Conservation (phyloP, 495 filamentous ascomycete species). For the Neurospora tetrasperma region DNA sequence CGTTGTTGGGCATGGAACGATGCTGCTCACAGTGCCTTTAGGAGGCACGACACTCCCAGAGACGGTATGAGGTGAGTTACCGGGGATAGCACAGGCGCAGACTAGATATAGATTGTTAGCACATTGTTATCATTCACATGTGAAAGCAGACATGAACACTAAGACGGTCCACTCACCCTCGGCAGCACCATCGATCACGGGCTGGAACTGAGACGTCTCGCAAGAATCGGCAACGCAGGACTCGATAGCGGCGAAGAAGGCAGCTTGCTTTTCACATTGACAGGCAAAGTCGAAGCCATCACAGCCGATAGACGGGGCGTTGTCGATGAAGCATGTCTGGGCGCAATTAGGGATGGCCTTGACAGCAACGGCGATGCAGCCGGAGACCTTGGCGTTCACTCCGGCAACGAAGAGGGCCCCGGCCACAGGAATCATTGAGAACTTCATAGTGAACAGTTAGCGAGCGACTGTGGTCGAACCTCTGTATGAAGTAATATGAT, state of each 20-base stretch:
- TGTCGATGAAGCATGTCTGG: conserved; percentile 21
- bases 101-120: conserved; percentile 4
- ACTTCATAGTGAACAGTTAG: conserved; percentile 6
- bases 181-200: conserved; percentile 19
- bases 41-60: neutral
- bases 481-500: neutral
- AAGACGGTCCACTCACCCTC: conserved; percentile 6
- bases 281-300: conserved; percentile 21
- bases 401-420: neutral
- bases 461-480: neutral
- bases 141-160: neutral
- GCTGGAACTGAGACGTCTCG: conserved; percentile 10
- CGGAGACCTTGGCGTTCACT: conserved; percentile 1
- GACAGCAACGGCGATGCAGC: conserved; percentile 19
- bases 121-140: conserved; percentile 1
- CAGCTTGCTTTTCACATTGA: conserved; percentile 21
- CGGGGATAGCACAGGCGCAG: neutral
- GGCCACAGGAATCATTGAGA: conserved; percentile 3
- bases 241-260: conserved; percentile 19
- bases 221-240: conserved; percentile 20
- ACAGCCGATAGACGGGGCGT: conserved; percentile 18
- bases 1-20: neutral
- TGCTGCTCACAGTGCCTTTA: neutral
- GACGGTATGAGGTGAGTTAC: neutral
- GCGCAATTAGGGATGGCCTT: conserved; percentile 21